phyloP scores from a whole-genome alignment of 352 stramenopile genomes.

The Globisporangium lucens region DNA sequence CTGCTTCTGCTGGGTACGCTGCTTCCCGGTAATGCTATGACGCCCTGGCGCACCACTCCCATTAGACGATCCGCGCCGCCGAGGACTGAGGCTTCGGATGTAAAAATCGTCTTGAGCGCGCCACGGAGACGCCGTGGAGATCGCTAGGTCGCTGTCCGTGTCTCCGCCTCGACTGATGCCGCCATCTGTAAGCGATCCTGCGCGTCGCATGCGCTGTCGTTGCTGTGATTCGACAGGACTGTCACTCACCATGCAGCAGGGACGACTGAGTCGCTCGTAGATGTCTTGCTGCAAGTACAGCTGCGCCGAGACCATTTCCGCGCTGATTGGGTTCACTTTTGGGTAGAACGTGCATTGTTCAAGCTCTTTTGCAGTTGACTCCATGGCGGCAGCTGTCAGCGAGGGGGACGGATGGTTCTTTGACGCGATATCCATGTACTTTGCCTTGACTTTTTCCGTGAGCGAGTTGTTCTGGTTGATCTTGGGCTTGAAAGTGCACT shows the following conservation, averaged over 20 bases:
- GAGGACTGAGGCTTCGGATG: slow-evolving; percentile 26
- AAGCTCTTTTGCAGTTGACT: slow-evolving; percentile 58
- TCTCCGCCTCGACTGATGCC: slow-evolving; percentile 17
- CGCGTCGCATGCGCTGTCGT: slow-evolving; percentile 15
- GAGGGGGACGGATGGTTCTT: slow-evolving; percentile 31
- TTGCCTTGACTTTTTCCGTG: slow-evolving; percentile 63
- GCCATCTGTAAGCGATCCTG: slow-evolving; percentile 17
- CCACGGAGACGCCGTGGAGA: slow-evolving; percentile 20
- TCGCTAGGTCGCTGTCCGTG: slow-evolving; percentile 19
- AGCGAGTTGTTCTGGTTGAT: slow-evolving; percentile 44
- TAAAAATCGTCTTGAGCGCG: slow-evolving; percentile 57
- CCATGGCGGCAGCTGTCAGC: slow-evolving; percentile 50
- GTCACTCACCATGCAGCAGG: slow-evolving; percentile 29
- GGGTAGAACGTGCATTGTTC: slow-evolving; percentile 77
- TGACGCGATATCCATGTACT: slow-evolving; percentile 55
- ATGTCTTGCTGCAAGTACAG: slow-evolving; percentile 86
- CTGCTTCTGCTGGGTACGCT: slow-evolving; percentile 10
- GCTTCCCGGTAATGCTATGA: background rate
- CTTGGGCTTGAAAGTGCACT: slow-evolving; percentile 74
- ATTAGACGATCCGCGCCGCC: slow-evolving; percentile 5
- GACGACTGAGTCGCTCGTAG: slow-evolving; percentile 75
- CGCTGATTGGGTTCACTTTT: slow-evolving; percentile 71
- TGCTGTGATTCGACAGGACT: slow-evolving; percentile 5
- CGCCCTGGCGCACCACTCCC: slow-evolving; percentile 14
- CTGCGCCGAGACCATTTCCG: slow-evolving; percentile 80